phyloP scores from a whole-genome alignment of 106 monocot species.

The Allium cepa region DNA sequence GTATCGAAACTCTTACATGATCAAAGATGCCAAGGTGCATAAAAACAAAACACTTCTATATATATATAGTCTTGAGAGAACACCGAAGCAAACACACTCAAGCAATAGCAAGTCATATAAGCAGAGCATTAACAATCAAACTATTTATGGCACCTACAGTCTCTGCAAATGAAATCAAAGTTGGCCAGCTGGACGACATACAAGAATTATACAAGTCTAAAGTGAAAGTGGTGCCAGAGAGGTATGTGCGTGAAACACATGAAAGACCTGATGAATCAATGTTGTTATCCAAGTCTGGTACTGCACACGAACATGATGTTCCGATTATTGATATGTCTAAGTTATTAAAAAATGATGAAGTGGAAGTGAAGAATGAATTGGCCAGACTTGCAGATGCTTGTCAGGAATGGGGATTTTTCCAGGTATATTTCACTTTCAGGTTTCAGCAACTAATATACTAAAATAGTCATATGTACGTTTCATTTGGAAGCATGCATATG shows the following conservation, averaged over 20 bases:
- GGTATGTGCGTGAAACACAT: conserved; percentile 33
- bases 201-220: conserved; percentile 44
- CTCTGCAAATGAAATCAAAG: conserved; percentile 18
- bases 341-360: conserved; percentile 3
- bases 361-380: conserved; percentile 17
- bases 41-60: no score
- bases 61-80: no score
- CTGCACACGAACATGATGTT: neutral
- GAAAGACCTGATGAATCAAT: conserved; percentile 17
- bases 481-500: no score
- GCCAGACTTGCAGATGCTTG: conserved; percentile 34
- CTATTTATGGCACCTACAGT: conserved; percentile 25
- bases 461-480: no score
- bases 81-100: no score
- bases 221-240: conserved; percentile 30
- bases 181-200: conserved; percentile 38
- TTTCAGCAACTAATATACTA: no score
- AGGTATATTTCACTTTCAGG: conserved; percentile 18
- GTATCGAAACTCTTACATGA: no score
- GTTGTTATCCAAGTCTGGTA: neutral
- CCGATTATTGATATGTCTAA: conserved; percentile 46
- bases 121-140: no score
- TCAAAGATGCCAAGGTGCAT: no score
- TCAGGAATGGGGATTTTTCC: conserved; percentile 69
- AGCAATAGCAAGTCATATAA: neutral